Base-by-base conservation (phyloP, 345 rosid species). In the Eucalyptus regnans region DNA sequence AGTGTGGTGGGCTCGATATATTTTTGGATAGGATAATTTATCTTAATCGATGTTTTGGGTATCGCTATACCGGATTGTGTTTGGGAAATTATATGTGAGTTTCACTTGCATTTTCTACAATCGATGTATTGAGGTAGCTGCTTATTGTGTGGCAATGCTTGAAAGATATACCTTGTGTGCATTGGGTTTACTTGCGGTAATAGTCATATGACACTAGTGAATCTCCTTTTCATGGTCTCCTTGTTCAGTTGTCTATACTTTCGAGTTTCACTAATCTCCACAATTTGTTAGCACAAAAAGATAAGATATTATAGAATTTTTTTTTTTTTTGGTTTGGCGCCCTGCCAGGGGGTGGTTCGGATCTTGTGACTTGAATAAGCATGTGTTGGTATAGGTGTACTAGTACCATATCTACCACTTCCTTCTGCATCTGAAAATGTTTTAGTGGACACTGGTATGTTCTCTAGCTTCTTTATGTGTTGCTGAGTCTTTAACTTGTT, bases 301-400 rank as follows among this genome's bases (percentile, higher is more conserved):
- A 15, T 66, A 66, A 66, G 41, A 41, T 66, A 66, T 15, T 66
- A 7, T 66, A 66, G 41, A 66, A 7, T 17, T 29, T 66, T 14
- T 2, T 64, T 62, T 64, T n/a, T n/a, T 8, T 52, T 17, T 52
- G 4, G 1, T 17, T 52, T 17, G 56, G 0, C 23, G 56, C 56
- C 0, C 0, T 52, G 0, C 1, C 23, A 3, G 23, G 56, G 56
- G 56, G 10, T 17, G 79, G 79, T 8, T 16, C 10, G 41, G 44
- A 31, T 17, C 43, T 31, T 68, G 37, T 68, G 44, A 33, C 80
- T 68, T 68, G 80, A 64, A 1, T 31, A 68, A 68, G 44, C 80
- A 33, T 68, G 23, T 68, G 43, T 1, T 31, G 43, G 18, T 68
- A 14, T 31, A 31, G 9, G 43, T 68, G 80, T 4, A 1, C 43